Base-by-base conservation (phyloP, 352 stramenopile genomes). In the Phytophthora palmivora region DNA sequence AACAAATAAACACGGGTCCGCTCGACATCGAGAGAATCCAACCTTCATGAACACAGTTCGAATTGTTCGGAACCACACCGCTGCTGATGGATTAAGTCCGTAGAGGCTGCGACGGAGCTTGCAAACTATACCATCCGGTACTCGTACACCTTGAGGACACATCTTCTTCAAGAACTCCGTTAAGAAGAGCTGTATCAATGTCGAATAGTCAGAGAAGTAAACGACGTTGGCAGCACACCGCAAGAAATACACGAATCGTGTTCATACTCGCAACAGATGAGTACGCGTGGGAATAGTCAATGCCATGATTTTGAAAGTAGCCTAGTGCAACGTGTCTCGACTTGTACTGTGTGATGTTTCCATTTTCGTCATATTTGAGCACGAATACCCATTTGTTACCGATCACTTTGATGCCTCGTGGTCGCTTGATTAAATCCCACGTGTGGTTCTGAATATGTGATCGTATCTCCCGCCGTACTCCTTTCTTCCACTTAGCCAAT, bases 401-500 rank as follows among this genome's bases (percentile, higher is more conserved):
- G 8, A 42, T 42, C 2, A 42, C 36, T 22, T 42, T 42, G 16
- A 42, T n/a, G 7, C 36, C 10, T 42, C 3, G 36, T 9, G 36
- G 8, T 42, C 14, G 2, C 8, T 8, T 8, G 2, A 42, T 6
- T 3, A 42, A 2, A 42, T 42, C 36, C 36, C 36, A 42, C 3
- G 36, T 42, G 14, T 42, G 14, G 16, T 18, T 19, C 14, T 18
- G 1, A 2, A 42, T 4, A 18, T 42, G 36, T 8, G 36, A 6
- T 2, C 36, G 36, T 2, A 42, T 18, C 14, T 42, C 36, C 8
- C 8, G 0, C 10, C 36, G 8, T 2, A 42, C 21, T 5, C 14
- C 36, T 18, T 18, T 6, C 14, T 15, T 36, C 43, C 66, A 68
- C 78, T 94, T 96, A n/a, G n/a, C n/a, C n/a, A n/a, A n/a, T n/a